Base-by-base conservation (phyloP, 139 green algal species). In the Helicosporidium sp. region DNA sequence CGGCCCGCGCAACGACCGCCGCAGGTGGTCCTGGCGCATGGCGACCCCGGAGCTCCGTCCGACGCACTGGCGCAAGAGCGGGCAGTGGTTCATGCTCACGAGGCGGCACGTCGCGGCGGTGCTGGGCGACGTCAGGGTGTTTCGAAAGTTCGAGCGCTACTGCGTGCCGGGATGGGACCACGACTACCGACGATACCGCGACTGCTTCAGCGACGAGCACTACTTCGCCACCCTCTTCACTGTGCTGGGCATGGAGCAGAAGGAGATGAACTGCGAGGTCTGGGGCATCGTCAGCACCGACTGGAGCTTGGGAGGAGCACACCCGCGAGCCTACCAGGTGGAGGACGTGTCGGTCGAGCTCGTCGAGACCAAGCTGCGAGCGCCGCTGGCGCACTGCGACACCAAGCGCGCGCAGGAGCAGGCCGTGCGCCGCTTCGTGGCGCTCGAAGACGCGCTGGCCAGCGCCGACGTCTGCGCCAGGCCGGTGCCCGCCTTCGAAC, bases 161-260 rank as follows among this genome's bases (percentile, higher is more conserved):
- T 37, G 31, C 31, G 10, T 10, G 31, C 13, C 10, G 10, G 31
- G 31, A 10, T 37, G 31, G 31, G 31, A 37, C 31, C 10, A 37
- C 31, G 31, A 37, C 13, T 37, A 37, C 31, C 31, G 31, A 37
- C 31, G 31, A 10, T 37, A 13, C 10, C 10, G 31, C 10, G 31
- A 37, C 31, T 37, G 31, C 13, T 37, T 37, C 31, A 37, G 31
- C 31, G 31, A 37, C 31, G 31, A 37, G 46, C 58, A 66, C 43
- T 66, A 61, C 45, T 48, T 66, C 28, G 31, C 58, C 43, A 61
- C 52, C 2, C 33, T 66, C 27, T 34, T 66, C 13, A 45, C 51
- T 4, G 17, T 43, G 17, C 27, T 56, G 27, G 47, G 50, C n/a
- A 50, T 44, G 18, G 25, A 42, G 18, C 25, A 18, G 22, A 27